Conservation (phyloP, 2,329 filamentous ascomycete genomes). For the Clarireedia paspali region DNA sequence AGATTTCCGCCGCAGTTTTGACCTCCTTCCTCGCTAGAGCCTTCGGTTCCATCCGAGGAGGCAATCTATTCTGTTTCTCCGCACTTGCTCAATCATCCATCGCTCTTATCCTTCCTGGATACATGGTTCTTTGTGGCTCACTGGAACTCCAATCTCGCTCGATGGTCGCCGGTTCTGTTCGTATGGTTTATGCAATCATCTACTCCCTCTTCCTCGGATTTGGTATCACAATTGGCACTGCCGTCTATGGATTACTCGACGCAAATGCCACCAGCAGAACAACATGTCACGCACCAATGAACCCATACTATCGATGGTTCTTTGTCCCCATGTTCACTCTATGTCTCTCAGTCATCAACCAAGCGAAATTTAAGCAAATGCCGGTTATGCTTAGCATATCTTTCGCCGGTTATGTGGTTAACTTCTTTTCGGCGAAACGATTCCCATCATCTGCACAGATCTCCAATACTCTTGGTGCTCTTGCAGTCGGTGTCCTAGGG, state of each 20-base stretch:
- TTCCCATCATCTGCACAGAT: slow-evolving; percentile 67
- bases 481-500: slow-evolving; percentile 67
- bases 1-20: slow-evolving; percentile 52
- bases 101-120: slow-evolving; percentile 58
- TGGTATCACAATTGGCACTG: slow-evolving; percentile 48
- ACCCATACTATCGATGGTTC: slow-evolving; percentile 52
- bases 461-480: slow-evolving; percentile 67
- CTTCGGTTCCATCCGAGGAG: slow-evolving; percentile 48
- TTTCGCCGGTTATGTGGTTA: slow-evolving; percentile 66
- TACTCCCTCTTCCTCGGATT: slow-evolving; percentile 51
- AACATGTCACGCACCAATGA: slow-evolving; percentile 39
- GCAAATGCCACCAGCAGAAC: slow-evolving; percentile 38
- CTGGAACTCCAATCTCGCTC: slow-evolving; percentile 48
- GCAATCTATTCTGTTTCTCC: slow-evolving; percentile 55
- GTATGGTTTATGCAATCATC: slow-evolving; percentile 52
- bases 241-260: slow-evolving; percentile 46
- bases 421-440: slow-evolving; percentile 59
- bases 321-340: slow-evolving; percentile 69
- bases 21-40: slow-evolving; percentile 56
- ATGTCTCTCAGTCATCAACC: slow-evolving; percentile 68
- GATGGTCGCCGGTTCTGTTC: slow-evolving; percentile 47
- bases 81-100: slow-evolving; percentile 58
- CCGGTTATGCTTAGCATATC: slow-evolving; percentile 71
- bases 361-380: slow-evolving; percentile 74
- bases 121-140: slow-evolving; percentile 50